These are phyloP conservation scores for Eutypella sp. DNA, from an alignment of 2,329 filamentous ascomycete genomes.

Conservation along the genomic window DNA sequence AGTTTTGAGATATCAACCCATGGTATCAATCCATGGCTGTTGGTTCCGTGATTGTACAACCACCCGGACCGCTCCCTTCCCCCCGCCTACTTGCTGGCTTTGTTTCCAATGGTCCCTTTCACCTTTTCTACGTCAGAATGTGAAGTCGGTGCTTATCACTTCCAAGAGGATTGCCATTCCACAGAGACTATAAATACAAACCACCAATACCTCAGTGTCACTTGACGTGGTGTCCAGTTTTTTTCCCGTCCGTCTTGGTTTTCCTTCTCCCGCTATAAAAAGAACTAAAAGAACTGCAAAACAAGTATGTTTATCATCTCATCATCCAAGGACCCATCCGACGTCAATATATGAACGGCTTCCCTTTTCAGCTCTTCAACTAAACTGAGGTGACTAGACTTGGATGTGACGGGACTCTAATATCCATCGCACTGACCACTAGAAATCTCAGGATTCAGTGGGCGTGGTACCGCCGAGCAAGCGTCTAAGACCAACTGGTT, in stretches of 20 bases:
- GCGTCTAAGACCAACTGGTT: not conserved
- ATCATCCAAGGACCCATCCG: too few relatives aligned
- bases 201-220: not conserved
- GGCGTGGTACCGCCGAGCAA: not conserved
- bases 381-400: not conserved
- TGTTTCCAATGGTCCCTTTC: not conserved
- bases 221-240: not conserved
- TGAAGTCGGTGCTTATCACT: not conserved
- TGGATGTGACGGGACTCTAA: not conserved
- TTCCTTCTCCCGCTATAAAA: too few relatives aligned
- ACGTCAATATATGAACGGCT: too few relatives aligned
- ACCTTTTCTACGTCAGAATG: not conserved
- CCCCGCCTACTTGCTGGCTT: too few relatives aligned
- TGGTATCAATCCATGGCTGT: too few relatives aligned
- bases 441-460: not conserved
- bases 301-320: too few relatives aligned
- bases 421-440: not conserved
- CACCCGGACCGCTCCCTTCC: too few relatives aligned
- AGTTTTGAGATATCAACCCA: too few relatives aligned
- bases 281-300: too few relatives aligned
- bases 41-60: too few relatives aligned
- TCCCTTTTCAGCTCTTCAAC: not conserved
- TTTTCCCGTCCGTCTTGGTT: not conserved
- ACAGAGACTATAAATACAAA: too few relatives aligned
- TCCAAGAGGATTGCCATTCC: not conserved